Evolutionary conservation across 371 early-diverging fungal species (phyloP), one percentile per base, ranked within the genome.

Genomic region (Umbelopsis sp.): DNA sequence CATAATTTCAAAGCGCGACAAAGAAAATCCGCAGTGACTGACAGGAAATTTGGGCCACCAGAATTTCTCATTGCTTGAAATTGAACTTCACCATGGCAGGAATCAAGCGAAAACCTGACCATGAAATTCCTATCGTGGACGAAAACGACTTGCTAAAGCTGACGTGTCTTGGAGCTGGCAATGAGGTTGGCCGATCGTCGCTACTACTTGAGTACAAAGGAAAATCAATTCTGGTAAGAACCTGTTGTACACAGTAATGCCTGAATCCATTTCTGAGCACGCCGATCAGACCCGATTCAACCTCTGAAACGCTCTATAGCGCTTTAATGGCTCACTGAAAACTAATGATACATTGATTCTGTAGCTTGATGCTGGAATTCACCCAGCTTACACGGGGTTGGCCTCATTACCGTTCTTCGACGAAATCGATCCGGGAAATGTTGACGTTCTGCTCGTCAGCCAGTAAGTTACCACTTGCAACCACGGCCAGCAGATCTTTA

Each of bases 111-210:
- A 81, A 81, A 73, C 77, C 84, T 32, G 84, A 84, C 52, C 63
- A 76, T 51, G 79, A 84, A 63, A 73, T 84, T 20, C 84, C 84
- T 5, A 79, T 89, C 46, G 83, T 78, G 8, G 88, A 89, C 63
- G 84, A 87, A 67, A 87, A 87, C 67, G 94, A 94, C 74, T 74
- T 92, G 44, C 76, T 94, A 46, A 85, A 86, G 70, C 92, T 99
- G 29, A 99, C 96, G 8, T 99, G 99, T 24, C 86, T 99, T 20
- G 99, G 99, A 20, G 98, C 99, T 20, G 99, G 99, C 37, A 94
- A 95, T 74, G 99, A 99, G 83, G 99, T 99, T 29, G 99, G 99
- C 9, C 87, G 99, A 72, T 98, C 98, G 44, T 99, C 99, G 74
- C 89, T 99, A 62, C 78, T 99, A 48, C 76, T 99, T 66, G 92